Conservation (phyloP, 805 yeast genomes). For the Yarrowia divulgata region DNA sequence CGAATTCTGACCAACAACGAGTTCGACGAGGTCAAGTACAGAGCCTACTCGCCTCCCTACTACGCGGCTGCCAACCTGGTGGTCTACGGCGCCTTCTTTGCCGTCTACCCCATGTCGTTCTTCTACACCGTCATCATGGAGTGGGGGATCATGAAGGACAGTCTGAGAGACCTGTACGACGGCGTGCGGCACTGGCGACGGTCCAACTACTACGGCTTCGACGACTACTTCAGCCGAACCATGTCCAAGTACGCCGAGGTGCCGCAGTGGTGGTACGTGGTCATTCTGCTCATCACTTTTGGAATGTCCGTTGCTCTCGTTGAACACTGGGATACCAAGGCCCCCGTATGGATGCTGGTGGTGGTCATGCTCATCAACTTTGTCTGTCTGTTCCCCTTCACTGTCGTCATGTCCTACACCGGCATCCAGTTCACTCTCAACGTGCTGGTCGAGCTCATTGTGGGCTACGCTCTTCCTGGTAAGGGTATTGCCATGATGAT, state of each 20-base stretch:
- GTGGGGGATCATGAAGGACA: slow-evolving; percentile 43
- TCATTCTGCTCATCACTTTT: slow-evolving; percentile 56
- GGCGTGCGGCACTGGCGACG: slow-evolving; percentile 8
- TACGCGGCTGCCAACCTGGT: slow-evolving; percentile 58
- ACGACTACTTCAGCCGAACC: slow-evolving; percentile 59
- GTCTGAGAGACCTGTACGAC: slow-evolving; percentile 30
- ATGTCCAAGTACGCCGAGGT: slow-evolving; percentile 59
- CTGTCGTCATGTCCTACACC: slow-evolving; percentile 66
- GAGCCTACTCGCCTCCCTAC: slow-evolving; percentile 71
- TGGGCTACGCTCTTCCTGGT: slow-evolving; percentile 72
- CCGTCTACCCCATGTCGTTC: slow-evolving; percentile 63
- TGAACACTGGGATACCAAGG: slow-evolving; percentile 54
- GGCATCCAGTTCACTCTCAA: slow-evolving; percentile 64
- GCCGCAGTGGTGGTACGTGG: slow-evolving; percentile 62
- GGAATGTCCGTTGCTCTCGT: slow-evolving; percentile 56
- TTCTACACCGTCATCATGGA: slow-evolving; percentile 50
- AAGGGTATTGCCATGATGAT: slow-evolving; percentile 62
- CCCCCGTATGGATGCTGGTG: slow-evolving; percentile 69
- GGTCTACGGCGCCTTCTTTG: slow-evolving; percentile 64
- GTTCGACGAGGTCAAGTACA: slow-evolving; percentile 58
- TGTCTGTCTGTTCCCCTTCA: slow-evolving; percentile 68
- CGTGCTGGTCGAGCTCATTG: slow-evolving; percentile 67
- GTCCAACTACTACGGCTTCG: slow-evolving; percentile 34
- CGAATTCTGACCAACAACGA: slow-evolving; percentile 51
- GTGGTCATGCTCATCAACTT: slow-evolving; percentile 62